Conservation (phyloP, 768 basidiomycete genomes). For the Lyophyllum shimeji region DNA sequence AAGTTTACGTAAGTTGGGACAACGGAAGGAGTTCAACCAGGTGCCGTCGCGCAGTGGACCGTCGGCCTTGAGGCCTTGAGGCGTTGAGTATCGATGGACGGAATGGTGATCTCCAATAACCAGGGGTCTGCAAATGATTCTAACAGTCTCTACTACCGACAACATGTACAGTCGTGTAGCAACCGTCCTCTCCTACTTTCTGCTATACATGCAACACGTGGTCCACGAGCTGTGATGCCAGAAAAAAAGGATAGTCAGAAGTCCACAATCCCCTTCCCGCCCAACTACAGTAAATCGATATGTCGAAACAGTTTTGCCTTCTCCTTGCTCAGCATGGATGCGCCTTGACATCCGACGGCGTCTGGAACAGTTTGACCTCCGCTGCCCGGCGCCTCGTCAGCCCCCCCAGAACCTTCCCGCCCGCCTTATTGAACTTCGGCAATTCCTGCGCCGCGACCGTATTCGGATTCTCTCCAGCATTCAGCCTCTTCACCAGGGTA, state of each 20-base stretch:
- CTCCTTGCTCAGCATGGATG: constrained; percentile 19
- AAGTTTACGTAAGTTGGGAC: too few relatives aligned
- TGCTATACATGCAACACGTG: too few relatives aligned
- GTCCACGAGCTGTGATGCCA: neutral
- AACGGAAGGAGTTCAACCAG: too few relatives aligned
- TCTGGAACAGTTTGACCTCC: constrained; percentile 29
- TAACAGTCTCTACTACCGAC: too few relatives aligned
- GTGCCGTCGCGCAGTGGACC: too few relatives aligned
- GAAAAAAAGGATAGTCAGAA: neutral
- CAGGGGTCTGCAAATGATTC: too few relatives aligned
- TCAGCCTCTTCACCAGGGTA: constrained; percentile 27
- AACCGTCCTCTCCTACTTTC: too few relatives aligned
- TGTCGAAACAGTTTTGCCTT: neutral
- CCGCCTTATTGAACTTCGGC: constrained; percentile 27
- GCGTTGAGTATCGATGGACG: too few relatives aligned
- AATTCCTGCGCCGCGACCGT: constrained; percentile 27
- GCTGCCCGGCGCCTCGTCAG: constrained; percentile 24
- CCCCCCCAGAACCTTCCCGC: constrained; percentile 25
- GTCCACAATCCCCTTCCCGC: neutral
- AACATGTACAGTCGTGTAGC: too few relatives aligned
- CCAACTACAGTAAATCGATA: too few relatives aligned
- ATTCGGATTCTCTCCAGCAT: constrained; percentile 26
- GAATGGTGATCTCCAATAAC: too few relatives aligned
- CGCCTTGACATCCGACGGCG: constrained; percentile 23
- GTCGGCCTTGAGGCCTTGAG: too few relatives aligned